Evolutionary conservation across 495 filamentous ascomycete species (phyloP).

Genomic region (Talaromyces proteolyticus): DNA sequence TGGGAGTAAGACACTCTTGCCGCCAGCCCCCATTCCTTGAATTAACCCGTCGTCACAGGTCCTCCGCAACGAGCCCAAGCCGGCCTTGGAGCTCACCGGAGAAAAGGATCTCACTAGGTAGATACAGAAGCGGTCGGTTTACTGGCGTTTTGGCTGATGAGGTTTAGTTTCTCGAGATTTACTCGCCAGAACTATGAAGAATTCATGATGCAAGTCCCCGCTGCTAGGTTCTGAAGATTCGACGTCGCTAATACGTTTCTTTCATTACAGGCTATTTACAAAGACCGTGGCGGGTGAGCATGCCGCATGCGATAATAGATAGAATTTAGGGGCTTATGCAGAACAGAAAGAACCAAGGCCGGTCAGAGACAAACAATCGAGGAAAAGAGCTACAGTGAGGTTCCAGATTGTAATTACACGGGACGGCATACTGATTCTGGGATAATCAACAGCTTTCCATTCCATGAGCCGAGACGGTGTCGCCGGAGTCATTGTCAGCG

Average conservation of each 20-base stretch:
- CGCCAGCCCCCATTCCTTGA: constrained; percentile 4
- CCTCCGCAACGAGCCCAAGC: constrained; percentile 72
- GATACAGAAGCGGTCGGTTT: not conserved
- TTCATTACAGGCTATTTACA: constrained; percentile 35
- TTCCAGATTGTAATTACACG: not conserved
- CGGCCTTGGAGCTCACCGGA: constrained; percentile 72
- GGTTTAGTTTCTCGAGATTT: not conserved
- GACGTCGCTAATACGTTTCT: not conserved
- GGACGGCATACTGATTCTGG: not conserved
- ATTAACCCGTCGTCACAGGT: constrained; percentile 46
- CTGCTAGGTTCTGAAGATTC: not conserved
- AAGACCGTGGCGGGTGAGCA: constrained; percentile 51
- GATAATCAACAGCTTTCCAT: constrained; percentile 62
- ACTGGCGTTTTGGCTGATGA: not conserved
- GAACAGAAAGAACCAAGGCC: constrained; percentile 64
- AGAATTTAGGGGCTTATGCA: not conserved
- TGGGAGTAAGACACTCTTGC: constrained; percentile 59
- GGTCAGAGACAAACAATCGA: constrained; percentile 88
- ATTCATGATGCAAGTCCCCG: constrained; percentile 33
- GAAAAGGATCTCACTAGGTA: constrained; percentile 78
- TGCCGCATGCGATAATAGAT: too few relatives aligned
- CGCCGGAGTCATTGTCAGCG: constrained; percentile 81
- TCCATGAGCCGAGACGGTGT: constrained; percentile 87
- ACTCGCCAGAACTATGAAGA: constrained; percentile 38
- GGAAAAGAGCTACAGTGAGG: constrained; percentile 54